Evolutionary conservation across 305 asterid species (phyloP), one percentile per base, ranked within the genome.

Genomic region (Striga hermonthica): DNA sequence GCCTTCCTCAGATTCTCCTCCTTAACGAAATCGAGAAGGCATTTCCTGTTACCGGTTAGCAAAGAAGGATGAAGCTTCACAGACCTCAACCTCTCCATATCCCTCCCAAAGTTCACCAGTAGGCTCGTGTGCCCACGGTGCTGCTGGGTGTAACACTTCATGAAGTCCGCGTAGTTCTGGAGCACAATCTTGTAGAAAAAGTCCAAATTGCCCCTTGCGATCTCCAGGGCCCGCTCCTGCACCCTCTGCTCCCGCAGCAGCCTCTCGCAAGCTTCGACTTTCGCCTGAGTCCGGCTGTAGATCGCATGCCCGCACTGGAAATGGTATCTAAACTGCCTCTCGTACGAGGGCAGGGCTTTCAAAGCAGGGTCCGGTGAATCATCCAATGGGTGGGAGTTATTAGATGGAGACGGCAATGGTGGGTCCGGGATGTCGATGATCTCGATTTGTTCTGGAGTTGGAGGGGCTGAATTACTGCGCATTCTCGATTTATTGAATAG

Each of bases 291-390:
- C 12, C 90, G 86, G 28, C 75, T 76, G 72, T 84, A 93, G 65
- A 90, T 83, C 63, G 89, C 92, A 60, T 78, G 80, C 9, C 95
- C 98, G 28, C 73, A 70, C 67, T 93, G 95, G 80, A 82, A 90
- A 62, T 93, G 98, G 79, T 90, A 81, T 75, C 95, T 78, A 71
- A 93, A 93, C 57, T 88, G 97, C 72, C 91, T 90, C 81, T 88
- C 97, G 9, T 93, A 93, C 4, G 95, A 86, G 69, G 97, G 92
- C 77, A 93, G 74, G 28, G 94, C 97, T 73, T 88, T 90, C 22
- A 88, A 53, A 0, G 98, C 98, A 36, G 98, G 98, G 71, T 93
- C 98, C 0, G 94, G 69, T 60, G 92, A 96, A 67, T 93, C 84
- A 68, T 93, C 98, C 57, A 93, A 68, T 12, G 95, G 92, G 64